Base-by-base conservation (phyloP, 345 rosid species). In the Pugionium dolabratum region DNA sequence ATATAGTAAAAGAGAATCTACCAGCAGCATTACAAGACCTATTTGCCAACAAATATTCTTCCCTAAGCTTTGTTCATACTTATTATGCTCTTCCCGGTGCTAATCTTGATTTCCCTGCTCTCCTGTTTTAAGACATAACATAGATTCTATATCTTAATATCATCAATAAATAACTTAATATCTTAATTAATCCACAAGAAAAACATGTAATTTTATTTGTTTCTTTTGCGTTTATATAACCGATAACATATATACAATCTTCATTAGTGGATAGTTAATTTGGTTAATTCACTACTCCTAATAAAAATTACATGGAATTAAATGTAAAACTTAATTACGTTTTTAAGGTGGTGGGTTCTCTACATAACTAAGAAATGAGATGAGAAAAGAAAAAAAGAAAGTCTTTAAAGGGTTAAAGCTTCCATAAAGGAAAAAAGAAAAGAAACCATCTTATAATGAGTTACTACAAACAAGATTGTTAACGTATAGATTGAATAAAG, bases 1-100 rank as follows among this genome's bases (percentile, higher is more conserved):
- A 67, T 67, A 54, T 37, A 61, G 64, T 64, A 74, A 73, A 61
- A 67, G 69, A 74, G 77, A 74, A 74, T 67, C 64, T 61, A 67
- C 69, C 54, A 67, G 64, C 48, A 74, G 43, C 66, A 66, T 51
- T 57, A 72, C 73, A 73, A 52, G 70, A 49, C 76, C 76, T 44
- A 64, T 50, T 39, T 64, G 58, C 70, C 59, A 64, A 64, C 51
- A 64, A 39, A 71, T 54, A 47, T 62, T 62, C 56, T 43, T 37
- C 10, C 18, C 36, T 10, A 47, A 45, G 69, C 73, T 28, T 73
- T 45, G 56, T 46, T 31, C 64, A 25, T 54, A 40, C 52, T 50
- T 66, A 74, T 48, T 67, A 75, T 62, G 62, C 62, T 61, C 57
- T 62, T 10, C 78, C 75, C 9, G 78, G 71, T 57, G 78, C 61